A percentile compares a stretch with the other conserved stretches of the same genome.
Conservation (phyloP, 768 basidiomycete genomes). For the Fomitopsis pulvina region DNA sequence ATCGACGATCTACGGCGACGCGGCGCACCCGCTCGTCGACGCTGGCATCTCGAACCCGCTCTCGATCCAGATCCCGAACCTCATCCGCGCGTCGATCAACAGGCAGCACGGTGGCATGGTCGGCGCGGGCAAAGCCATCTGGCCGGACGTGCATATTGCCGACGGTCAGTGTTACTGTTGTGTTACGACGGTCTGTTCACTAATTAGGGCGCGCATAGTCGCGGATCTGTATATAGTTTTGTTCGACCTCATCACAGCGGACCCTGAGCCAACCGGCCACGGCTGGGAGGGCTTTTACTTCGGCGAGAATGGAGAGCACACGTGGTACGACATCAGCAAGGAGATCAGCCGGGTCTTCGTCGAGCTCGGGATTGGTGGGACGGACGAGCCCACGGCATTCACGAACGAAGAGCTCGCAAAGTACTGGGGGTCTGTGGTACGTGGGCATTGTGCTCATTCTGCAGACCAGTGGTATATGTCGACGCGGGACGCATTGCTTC, state of each 20-base stretch:
- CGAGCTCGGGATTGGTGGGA: slow-evolving; percentile 23
- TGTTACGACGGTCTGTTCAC: background rate
- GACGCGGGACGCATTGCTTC: background rate
- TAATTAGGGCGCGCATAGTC: slow-evolving; percentile 23
- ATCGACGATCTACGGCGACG: slow-evolving; percentile 54
- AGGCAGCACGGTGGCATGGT: slow-evolving; percentile 48
- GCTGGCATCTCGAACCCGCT: slow-evolving; percentile 45
- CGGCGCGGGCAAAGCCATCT: slow-evolving; percentile 51
- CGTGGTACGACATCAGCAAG: slow-evolving; percentile 27
- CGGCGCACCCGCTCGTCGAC: slow-evolving; percentile 40
- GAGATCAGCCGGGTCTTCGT: slow-evolving; percentile 30
- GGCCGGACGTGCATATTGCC: slow-evolving; percentile 51
- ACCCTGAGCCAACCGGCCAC: slow-evolving; percentile 22
- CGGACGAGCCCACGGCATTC: slow-evolving; percentile 38
- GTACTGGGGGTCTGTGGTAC: slow-evolving; percentile 9
- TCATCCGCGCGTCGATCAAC: slow-evolving; percentile 38
- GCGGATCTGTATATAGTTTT: slow-evolving; percentile 37
- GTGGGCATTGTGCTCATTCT: background rate
- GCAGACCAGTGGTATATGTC: background rate
- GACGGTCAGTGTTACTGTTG: slow-evolving; percentile 33
- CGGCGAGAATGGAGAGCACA: slow-evolving; percentile 27
- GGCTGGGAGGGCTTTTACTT: slow-evolving; percentile 32
- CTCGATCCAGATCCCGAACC: slow-evolving; percentile 44
- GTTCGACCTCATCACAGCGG: slow-evolving; percentile 30
- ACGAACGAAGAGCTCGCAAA: slow-evolving; percentile 37